A percentile compares a stretch with the other conserved stretches of the same genome.
phyloP scores from a whole-genome alignment of 495 filamentous ascomycete species.

The Penicillium coffeae region DNA sequence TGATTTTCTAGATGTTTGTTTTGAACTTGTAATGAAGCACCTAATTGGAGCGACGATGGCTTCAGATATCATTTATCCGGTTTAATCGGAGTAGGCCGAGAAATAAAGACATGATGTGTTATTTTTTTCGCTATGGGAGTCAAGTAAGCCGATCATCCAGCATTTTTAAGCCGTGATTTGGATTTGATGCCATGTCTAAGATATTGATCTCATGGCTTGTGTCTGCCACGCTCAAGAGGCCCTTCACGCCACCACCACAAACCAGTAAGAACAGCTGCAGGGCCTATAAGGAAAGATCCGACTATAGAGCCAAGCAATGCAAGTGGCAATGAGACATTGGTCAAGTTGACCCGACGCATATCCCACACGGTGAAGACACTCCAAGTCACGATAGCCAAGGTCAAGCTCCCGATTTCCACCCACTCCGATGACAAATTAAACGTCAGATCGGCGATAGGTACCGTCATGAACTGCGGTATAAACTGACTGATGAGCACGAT shows the following conservation, averaged over 20 bases:
- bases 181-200: background rate
- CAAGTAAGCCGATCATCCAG: background rate
- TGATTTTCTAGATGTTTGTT: constrained; percentile 2
- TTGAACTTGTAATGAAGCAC: background rate
- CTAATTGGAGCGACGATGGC: too few relatives aligned
- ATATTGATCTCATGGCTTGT: too few relatives aligned
- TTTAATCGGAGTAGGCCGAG: background rate
- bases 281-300: background rate
- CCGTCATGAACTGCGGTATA: background rate
- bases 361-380: constrained; percentile 1
- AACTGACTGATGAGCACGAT: background rate
- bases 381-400: constrained; percentile 1
- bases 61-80: background rate
- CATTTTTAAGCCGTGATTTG: background rate
- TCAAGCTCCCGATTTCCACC: background rate
- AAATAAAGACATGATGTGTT: background rate
- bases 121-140: background rate
- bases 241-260: constrained; percentile 1
- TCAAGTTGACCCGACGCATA: constrained; percentile 4
- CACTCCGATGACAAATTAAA: background rate
- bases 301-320: background rate
- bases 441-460: background rate
- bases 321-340: background rate
- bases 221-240: background rate
- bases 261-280: background rate